These are phyloP conservation scores for Xylaria sp. DNA, from an alignment of 2,329 filamentous ascomycete genomes.

Conservation along the genomic window DNA sequence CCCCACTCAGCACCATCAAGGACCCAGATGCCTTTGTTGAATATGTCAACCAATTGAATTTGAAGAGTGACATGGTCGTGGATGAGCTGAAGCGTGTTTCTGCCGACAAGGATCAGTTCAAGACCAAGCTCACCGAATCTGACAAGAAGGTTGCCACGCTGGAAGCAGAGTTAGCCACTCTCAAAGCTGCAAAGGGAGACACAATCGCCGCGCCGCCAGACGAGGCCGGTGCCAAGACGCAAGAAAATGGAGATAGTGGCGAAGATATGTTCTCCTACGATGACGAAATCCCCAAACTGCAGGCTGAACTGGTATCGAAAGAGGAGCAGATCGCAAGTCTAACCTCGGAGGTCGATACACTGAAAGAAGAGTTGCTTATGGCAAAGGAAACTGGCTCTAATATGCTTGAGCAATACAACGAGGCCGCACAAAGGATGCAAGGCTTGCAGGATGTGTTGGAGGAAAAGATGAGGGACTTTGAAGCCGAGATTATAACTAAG, in stretches of 20 bases:
- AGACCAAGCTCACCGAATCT: conserved; percentile 77
- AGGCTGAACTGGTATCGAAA: conserved; percentile 77
- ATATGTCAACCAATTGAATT: conserved; percentile 86
- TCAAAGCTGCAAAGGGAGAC: conserved; percentile 52
- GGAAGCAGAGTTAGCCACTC: conserved; percentile 70
- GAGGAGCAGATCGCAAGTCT: conserved; percentile 77
- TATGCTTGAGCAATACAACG: conserved; percentile 47
- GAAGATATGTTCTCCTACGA: conserved; percentile 95
- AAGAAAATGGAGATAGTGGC: conserved; percentile 49
- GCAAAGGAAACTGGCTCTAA: conserved; percentile 65
- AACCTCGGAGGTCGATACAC: conserved; percentile 71
- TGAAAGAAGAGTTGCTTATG: conserved; percentile 77
- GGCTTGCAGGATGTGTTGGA: conserved; percentile 36
- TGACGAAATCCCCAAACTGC: conserved; percentile 83
- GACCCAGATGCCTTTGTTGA: conserved; percentile 88
- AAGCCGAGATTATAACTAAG: background rate
- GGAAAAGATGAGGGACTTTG: background rate
- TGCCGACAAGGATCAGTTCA: conserved; percentile 81
- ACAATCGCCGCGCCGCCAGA: conserved; percentile 33
- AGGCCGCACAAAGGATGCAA: background rate
- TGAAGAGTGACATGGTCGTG: conserved; percentile 92
- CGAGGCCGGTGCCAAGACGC: conserved; percentile 33
- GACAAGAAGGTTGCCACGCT: conserved; percentile 72
- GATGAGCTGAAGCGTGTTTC: conserved; percentile 91
- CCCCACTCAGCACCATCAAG: conserved; percentile 86